Percentiles rank a stretch among this genome's conserved stretches.
Conservation (phyloP, 1,139 yeast species). For the Hansenula lynferdii region DNA sequence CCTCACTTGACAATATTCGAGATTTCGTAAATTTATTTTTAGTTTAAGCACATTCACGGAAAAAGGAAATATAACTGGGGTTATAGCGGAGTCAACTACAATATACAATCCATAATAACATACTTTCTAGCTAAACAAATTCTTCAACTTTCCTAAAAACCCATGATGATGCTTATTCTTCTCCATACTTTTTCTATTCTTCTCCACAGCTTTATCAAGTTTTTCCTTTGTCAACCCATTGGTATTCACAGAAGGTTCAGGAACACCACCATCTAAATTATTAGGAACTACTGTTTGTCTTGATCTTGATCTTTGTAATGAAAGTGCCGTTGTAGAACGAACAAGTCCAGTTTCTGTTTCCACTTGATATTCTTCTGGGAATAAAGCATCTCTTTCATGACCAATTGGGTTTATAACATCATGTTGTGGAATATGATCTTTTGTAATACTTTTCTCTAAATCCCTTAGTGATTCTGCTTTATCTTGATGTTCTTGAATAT, state of each 20-base stretch:
- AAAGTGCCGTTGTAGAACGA: constrained; percentile 7
- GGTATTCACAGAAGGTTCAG: background rate
- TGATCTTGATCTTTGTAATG: constrained; percentile 2
- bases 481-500: constrained; percentile 14
- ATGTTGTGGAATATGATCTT: constrained; percentile 14
- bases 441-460: constrained; percentile 15
- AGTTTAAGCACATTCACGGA: too few species aligned
- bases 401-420: constrained; percentile 23
- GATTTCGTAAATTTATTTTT: too few species aligned
- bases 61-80: too few species aligned
- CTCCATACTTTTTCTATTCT: constrained; percentile 24
- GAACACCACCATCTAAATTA: constrained; percentile 3
- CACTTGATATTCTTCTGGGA: constrained; percentile 77
- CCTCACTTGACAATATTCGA: too few species aligned
- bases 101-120: background rate
- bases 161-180: constrained; percentile 21
- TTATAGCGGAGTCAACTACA: background rate
- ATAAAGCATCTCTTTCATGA: constrained; percentile 26
- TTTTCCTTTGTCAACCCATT: constrained; percentile 15
- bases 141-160: constrained; percentile 17
- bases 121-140: background rate
- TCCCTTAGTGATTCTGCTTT: constrained; percentile 21
- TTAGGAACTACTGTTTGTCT: constrained; percentile 3
- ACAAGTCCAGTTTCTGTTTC: constrained; percentile 80
- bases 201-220: constrained; percentile 25